Percentiles rank a stretch among this genome's conserved stretches.
Evolutionary conservation across 164 flowering plant species (phyloP).

Genomic region (Annona squamosa): DNA sequence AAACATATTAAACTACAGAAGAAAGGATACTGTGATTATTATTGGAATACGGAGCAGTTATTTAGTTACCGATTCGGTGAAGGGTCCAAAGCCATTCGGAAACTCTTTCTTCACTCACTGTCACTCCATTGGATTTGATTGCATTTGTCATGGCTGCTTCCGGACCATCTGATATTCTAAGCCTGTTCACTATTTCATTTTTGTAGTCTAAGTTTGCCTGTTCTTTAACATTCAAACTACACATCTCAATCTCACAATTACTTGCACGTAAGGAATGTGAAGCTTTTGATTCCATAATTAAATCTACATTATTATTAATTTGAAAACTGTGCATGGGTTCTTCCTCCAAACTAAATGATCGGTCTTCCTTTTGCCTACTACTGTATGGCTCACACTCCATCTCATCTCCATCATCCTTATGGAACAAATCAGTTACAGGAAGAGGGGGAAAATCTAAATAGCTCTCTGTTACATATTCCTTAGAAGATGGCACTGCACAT

Average conservation of each 20-base stretch:
- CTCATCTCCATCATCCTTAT: conserved; percentile 27
- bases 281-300: conserved; percentile 49
- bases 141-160: conserved; percentile 26
- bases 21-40: background rate
- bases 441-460: conserved; percentile 64
- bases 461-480: conserved; percentile 26
- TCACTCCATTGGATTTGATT: conserved; percentile 25
- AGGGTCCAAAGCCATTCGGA: conserved; percentile 98
- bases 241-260: conserved; percentile 36
- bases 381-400: conserved; percentile 18
- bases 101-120: conserved; percentile 49
- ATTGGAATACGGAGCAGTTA: no score
- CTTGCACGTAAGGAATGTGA: conserved; percentile 22
- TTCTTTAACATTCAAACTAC: conserved; percentile 20
- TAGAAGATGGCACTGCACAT: conserved; percentile 27
- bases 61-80: conserved; percentile 70
- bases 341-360: conserved; percentile 29
- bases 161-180: conserved; percentile 53
- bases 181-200: conserved; percentile 28
- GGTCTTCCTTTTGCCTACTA: conserved; percentile 25
- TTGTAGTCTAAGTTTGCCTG: conserved; percentile 18
- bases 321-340: conserved; percentile 68
- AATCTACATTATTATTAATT: conserved; percentile 59
- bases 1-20: background rate
- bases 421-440: conserved; percentile 67